Percentiles rank a stretch among this genome's conserved stretches.
phyloP scores from a whole-genome alignment of 2,329 filamentous ascomycete species.

The Albophoma yamanashiensis region DNA sequence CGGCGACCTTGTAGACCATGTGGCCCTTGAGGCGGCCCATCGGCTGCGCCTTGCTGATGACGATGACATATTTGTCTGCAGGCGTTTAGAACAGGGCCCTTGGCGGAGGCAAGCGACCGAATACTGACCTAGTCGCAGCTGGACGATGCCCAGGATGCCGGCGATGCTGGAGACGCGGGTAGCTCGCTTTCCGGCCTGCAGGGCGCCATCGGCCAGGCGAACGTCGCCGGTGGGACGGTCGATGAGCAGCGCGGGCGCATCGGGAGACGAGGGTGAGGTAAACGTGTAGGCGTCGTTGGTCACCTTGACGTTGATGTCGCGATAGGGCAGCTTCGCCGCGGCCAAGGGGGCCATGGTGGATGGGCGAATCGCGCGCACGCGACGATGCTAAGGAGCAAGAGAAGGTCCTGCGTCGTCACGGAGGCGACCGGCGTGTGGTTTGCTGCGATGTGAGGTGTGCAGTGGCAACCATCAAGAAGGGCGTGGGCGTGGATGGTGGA shows the following conservation, averaged over 20 bases:
- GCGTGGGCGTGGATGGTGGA: background rate
- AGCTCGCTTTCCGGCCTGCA: conserved; percentile 62
- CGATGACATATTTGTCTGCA: conserved; percentile 85
- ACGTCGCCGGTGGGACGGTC: conserved; percentile 90
- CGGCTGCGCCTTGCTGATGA: conserved; percentile 88
- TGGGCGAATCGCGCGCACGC: background rate
- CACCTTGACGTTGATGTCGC: conserved; percentile 94
- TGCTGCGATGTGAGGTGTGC: background rate
- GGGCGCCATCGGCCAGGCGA: conserved; percentile 68
- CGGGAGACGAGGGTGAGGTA: conserved; percentile 85
- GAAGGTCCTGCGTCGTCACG: background rate
- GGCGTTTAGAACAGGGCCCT: background rate
- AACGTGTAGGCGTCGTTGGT: conserved; percentile 91
- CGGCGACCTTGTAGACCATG: conserved; percentile 86
- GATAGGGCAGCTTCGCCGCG: conserved; percentile 53
- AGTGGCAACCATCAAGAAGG: background rate
- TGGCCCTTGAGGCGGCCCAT: conserved; percentile 89
- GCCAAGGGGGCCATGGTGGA: conserved; percentile 25
- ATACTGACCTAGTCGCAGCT: conserved; percentile 75
- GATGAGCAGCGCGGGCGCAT: conserved; percentile 77
- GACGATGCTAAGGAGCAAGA: background rate
- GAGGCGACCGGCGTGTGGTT: background rate
- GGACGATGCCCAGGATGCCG: conserved; percentile 89
- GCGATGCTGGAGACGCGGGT: conserved; percentile 79
- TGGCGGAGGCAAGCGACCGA: background rate